Evolutionary conservation across 2,329 filamentous ascomycete genomes (phyloP), one percentile per base, ranked within the genome.

Genomic region (Stromatinia cepivora): DNA sequence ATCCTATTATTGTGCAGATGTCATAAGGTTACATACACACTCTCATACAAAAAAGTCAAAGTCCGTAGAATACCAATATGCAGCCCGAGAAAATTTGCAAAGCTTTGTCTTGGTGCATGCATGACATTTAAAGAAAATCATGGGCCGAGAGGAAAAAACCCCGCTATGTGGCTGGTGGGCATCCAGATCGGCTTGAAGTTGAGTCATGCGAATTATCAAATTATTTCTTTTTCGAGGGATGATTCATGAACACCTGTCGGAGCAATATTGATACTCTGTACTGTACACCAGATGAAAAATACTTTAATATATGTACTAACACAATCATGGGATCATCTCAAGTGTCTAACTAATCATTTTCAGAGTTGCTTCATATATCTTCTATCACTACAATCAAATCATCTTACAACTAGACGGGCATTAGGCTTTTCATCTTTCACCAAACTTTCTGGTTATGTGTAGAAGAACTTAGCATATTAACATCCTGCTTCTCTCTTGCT

Each of bases 61-160:
- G 31, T 13, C 11, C 31, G 17, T 34, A 56, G 31, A 56, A 56
- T 20, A 36, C 22, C 2, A 34, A 22, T 20, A 36, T 36, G 53
- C 53, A 56, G 53, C 10, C 31, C 53, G 31, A 56, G 53, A 56
- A 56, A 56, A 56, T 56, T 56, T 56, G 53, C 53, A 56, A 56
- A 56, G 10, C 53, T 56, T 36, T 36, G 10, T n/a, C 22, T 8
- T 7, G 53, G 9, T 34, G 20, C 53, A 36, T 36, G 2, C 28
- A 56, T 31, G 28, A 34, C 53, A 17, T 39, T 1, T 11, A 36
- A 25, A n/a, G 13, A 39, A 54, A 57, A 39, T 39, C 54, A 57
- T 34, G 54, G 54, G 54, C 34, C 25, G 34, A 17, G 13, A 57
- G 7, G 34, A n/a, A 36, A 25, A 34, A 57, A 25, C 54, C 54